Conservation (phyloP, 1,284 basidiomycete genomes). For the Omphalotus olearius region DNA sequence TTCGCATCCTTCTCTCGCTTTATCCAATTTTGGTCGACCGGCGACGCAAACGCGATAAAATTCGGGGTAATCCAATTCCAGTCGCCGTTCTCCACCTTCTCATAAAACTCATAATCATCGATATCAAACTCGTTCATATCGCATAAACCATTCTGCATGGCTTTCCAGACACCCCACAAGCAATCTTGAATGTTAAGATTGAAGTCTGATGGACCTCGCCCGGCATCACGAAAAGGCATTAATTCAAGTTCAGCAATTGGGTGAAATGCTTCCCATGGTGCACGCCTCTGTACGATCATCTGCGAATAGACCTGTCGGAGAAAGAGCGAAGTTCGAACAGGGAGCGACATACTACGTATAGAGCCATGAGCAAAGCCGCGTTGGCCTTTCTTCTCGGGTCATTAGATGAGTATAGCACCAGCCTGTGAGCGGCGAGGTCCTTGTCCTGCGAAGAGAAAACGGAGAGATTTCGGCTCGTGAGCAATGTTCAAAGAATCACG, state of each 20-base stretch:
- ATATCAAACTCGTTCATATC: conserved; percentile 90
- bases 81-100: conserved; percentile 95
- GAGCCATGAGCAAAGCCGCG: conserved; percentile 86
- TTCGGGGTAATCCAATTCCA: conserved; percentile 95
- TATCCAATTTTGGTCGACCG: conserved; percentile 76
- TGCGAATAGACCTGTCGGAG: conserved; percentile 28
- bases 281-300: conserved; percentile 90
- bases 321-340: conserved; percentile 13
- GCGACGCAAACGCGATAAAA: conserved; percentile 96
- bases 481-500: conserved; percentile 14
- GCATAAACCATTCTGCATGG: conserved; percentile 84
- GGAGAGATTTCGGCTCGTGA: conserved; percentile 27
- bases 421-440: conserved; percentile 59
- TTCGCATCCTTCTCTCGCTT: conserved; percentile 65
- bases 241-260: conserved; percentile 90
- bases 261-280: conserved; percentile 95
- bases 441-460: conserved; percentile 48
- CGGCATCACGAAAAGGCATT: conserved; percentile 95
- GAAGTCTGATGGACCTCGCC: conserved; percentile 90
- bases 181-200: conserved; percentile 91
- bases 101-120: conserved; percentile 91
- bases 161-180: conserved; percentile 94
- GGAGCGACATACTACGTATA: conserved; percentile 72
- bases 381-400: conserved; percentile 90
- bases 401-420: conserved; percentile 88